Conservation (phyloP, 2,329 filamentous ascomycete species). For the Stagonosporopsis cucurbitacearum region DNA sequence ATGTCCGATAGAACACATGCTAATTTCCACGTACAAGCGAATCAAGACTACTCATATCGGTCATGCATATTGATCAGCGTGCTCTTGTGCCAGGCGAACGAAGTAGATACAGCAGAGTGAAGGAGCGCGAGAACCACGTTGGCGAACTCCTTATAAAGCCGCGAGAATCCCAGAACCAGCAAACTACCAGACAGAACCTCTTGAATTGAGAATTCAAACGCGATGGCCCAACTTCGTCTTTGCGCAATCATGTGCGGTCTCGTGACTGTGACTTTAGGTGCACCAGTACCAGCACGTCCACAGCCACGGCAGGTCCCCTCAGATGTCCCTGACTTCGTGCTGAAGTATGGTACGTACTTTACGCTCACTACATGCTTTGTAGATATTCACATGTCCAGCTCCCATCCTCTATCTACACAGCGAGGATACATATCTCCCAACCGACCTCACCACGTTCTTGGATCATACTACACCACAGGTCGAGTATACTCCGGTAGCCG, state of each 20-base stretch:
- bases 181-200: not conserved
- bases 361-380: not conserved
- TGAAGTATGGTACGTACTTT: slow-evolving; percentile 46
- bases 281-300: slow-evolving; percentile 27
- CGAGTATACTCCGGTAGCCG: slow-evolving; percentile 44
- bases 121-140: not conserved
- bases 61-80: not conserved
- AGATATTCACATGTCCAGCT: slow-evolving; percentile 37
- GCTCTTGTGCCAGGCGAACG: not conserved
- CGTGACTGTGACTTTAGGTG: slow-evolving; percentile 2
- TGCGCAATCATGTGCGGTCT: not conserved
- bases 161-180: too few species aligned
- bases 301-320: slow-evolving; percentile 28
- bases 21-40: not conserved
- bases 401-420: slow-evolving; percentile 55
- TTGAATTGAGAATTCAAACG: not conserved
- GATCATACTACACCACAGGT: slow-evolving; percentile 49
- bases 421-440: slow-evolving; percentile 52
- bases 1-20: not conserved
- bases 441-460: slow-evolving; percentile 53
- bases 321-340: slow-evolving; percentile 46
- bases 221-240: not conserved
- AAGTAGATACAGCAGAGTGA: not conserved
- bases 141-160: not conserved
- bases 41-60: not conserved